A percentile compares a stretch with the other conserved stretches of the same genome.
These are phyloP conservation scores for Ceratocystis diversiconidia DNA, from an alignment of 2,329 filamentous ascomycete genomes.

Conservation along the genomic window DNA sequence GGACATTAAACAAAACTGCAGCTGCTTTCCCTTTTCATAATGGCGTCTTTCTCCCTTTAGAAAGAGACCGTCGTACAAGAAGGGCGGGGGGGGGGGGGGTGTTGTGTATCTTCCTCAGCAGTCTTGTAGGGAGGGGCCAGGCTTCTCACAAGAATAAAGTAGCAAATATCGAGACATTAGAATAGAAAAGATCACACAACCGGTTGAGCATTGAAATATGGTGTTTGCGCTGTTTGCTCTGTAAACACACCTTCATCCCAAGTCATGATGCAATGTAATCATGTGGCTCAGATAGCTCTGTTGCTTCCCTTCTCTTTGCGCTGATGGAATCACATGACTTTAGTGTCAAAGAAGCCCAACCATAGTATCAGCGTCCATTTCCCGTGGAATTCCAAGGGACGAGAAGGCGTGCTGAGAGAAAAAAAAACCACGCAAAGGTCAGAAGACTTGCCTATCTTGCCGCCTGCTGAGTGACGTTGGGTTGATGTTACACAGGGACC, in stretches of 20 bases:
- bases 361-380: not conserved
- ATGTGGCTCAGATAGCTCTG: not conserved
- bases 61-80: not conserved
- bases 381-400: too few relatives aligned
- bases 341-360: not conserved
- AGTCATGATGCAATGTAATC: not conserved
- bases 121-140: too few relatives aligned
- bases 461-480: conserved; percentile 6
- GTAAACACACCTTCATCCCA: not conserved
- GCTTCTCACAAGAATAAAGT: not conserved
- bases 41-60: not conserved
- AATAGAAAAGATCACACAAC: not conserved
- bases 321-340: not conserved
- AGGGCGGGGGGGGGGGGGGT: not conserved
- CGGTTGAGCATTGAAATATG: not conserved
- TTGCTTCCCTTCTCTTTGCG: not conserved
- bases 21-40: not conserved
- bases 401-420: too few relatives aligned
- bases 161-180: not conserved
- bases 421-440: not conserved
- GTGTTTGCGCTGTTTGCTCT: not conserved
- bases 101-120: not conserved
- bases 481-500: not conserved
- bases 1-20: not conserved
- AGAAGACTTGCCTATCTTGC: not conserved